phyloP scores from a whole-genome alignment of 1,139 yeast genomes.

The Kodamaea sp. region DNA sequence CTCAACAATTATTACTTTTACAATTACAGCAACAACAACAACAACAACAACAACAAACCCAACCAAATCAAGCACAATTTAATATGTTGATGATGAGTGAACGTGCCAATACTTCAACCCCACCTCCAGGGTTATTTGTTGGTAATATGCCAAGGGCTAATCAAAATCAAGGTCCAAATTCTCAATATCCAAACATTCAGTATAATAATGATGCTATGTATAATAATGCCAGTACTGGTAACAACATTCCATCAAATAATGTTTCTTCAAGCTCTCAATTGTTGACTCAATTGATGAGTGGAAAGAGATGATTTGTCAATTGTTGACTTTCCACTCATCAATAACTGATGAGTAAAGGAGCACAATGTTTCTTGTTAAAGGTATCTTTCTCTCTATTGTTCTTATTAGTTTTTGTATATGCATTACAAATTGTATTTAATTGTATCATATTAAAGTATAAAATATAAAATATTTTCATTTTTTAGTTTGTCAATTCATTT shows the following conservation, averaged over 20 bases:
- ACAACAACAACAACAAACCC: constrained; percentile 11
- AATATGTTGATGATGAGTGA: constrained; percentile 33
- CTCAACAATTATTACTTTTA: constrained; percentile 14
- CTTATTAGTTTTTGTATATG: too few species aligned
- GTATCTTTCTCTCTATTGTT: too few species aligned
- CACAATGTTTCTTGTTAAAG: too few species aligned
- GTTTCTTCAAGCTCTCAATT: constrained; percentile 57
- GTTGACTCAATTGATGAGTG: constrained; percentile 66
- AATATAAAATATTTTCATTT: too few species aligned
- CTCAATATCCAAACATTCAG: constrained; percentile 11
- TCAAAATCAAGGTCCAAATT: constrained; percentile 13
- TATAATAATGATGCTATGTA: constrained; percentile 8
- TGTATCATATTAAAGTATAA: too few species aligned
- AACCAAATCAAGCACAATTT: constrained; percentile 21
- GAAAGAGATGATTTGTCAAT: constrained; percentile 40
- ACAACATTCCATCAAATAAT: constrained; percentile 18
- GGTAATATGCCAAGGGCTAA: constrained; percentile 14
- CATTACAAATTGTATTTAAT: too few species aligned
- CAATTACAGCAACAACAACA: constrained; percentile 16
- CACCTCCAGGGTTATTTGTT: constrained; percentile 43
- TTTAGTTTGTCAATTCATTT: too few species aligned
- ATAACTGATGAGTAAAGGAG: too few species aligned
- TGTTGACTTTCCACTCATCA: too few species aligned
- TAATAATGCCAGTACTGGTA: constrained; percentile 12
- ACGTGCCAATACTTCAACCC: constrained; percentile 35